Percentiles rank a stretch among this genome's conserved stretches.
Evolutionary conservation across 1,139 yeast genomes (phyloP).

Genomic region (Magnusiomyces tetraspermus): DNA sequence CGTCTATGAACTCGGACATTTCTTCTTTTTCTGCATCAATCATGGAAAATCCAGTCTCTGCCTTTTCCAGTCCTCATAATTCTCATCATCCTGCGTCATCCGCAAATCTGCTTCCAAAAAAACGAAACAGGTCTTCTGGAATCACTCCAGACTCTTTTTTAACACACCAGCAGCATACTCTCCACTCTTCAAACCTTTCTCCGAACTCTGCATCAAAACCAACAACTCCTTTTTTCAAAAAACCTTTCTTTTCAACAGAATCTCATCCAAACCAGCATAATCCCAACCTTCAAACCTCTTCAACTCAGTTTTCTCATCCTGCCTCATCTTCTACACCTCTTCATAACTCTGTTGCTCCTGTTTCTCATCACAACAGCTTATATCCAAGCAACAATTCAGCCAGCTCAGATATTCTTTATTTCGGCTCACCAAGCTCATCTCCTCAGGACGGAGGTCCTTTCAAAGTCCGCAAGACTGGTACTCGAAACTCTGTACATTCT

Average conservation of each 20-base stretch:
- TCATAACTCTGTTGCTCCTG: neutral
- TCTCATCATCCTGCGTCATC: neutral
- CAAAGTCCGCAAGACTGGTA: constrained; percentile 1
- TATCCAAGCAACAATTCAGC: neutral
- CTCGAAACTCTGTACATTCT: neutral
- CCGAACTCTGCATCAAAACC: neutral
- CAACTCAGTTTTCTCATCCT: constrained; percentile 10
- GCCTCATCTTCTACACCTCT: constrained; percentile 3
- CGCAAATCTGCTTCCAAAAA: neutral
- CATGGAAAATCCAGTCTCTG: constrained; percentile 7
- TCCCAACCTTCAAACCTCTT: neutral
- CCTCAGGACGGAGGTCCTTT: constrained; percentile 2
- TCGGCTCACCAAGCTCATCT: neutral
- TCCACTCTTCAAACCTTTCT: neutral
- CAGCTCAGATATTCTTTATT: neutral
- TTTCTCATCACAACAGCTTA: neutral
- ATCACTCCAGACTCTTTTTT: neutral
- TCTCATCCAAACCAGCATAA: neutral
- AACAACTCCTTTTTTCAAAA: constrained; percentile 12
- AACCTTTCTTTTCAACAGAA: constrained; percentile 12
- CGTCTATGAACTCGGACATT: constrained; percentile 10
- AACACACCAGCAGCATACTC: constrained; percentile 3
- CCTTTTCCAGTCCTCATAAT: neutral
- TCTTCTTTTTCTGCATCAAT: constrained; percentile 4
- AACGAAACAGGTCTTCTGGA: constrained; percentile 1